phyloP scores from a whole-genome alignment of 495 filamentous ascomycete genomes.

The Aspergillus taichungensis region DNA sequence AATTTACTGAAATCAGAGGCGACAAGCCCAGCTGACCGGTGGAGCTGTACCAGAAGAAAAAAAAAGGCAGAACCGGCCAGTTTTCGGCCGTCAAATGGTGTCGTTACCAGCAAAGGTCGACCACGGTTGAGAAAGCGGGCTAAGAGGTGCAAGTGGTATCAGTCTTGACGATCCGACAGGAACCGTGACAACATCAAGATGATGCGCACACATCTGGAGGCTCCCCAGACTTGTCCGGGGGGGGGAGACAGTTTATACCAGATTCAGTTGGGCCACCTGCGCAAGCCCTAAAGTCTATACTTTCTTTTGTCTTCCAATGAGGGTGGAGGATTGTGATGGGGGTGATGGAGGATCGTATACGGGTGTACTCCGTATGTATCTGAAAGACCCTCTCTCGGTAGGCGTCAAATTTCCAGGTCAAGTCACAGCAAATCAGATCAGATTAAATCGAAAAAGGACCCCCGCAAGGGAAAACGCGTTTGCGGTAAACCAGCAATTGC shows the following conservation, averaged over 20 bases:
- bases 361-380: no score
- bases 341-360: no score
- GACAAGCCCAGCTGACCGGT: constrained; percentile 16
- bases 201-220: constrained; percentile 30
- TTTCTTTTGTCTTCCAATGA: no score
- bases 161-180: constrained; percentile 23
- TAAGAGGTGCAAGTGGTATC: constrained; percentile 13
- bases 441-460: no score
- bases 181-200: constrained; percentile 21
- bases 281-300: constrained; percentile 17
- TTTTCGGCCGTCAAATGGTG: constrained; percentile 11
- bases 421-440: no score
- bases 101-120: constrained; percentile 21
- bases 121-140: constrained; percentile 22
- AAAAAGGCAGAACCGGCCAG: constrained; percentile 11
- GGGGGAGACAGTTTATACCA: constrained; percentile 20
- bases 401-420: no score
- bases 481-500: constrained; percentile 17
- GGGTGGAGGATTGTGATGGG: no score
- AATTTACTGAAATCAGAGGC: constrained; percentile 15
- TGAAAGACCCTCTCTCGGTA: no score
- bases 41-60: constrained; percentile 17
- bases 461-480: constrained; percentile 8
- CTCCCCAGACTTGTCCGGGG: constrained; percentile 41
- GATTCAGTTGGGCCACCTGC: constrained; percentile 21